These are phyloP conservation scores for Quaeritorhiza haematococci DNA, from an alignment of 371 early-diverging fungal genomes.

Conservation along the genomic window DNA sequence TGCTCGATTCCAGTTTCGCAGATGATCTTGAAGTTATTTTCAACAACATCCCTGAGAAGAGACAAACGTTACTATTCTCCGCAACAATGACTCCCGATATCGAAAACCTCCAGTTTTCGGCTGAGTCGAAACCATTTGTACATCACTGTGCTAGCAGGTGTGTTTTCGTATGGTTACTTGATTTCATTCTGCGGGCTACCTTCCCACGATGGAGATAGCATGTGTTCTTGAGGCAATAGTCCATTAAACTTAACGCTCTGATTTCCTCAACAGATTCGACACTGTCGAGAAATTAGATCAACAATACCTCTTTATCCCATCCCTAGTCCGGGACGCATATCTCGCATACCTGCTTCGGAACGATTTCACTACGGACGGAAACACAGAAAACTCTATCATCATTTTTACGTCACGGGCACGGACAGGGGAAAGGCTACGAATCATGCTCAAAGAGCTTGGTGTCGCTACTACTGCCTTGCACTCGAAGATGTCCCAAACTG, in stretches of 20 bases:
- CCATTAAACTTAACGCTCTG: not conserved
- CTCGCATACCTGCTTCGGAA: conserved; percentile 72
- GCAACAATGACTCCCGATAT: conserved; percentile 94
- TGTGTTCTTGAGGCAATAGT: not conserved
- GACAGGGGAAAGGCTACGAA: conserved; percentile 74
- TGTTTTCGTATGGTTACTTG: not conserved
- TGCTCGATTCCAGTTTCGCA: conserved; percentile 80
- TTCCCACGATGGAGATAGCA: no score
- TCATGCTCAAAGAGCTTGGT: conserved; percentile 83
- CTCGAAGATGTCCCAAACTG: conserved; percentile 87
- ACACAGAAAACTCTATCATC: conserved; percentile 73
- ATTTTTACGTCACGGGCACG: conserved; percentile 84
- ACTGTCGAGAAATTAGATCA: conserved; percentile 88
- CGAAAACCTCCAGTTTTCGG: conserved; percentile 27
- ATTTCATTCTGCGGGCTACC: not conserved
- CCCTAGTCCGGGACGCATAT: conserved; percentile 86
- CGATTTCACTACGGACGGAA: no score
- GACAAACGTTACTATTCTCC: conserved; percentile 90
- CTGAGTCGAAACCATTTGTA: conserved; percentile 65
- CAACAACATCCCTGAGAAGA: conserved; percentile 64
- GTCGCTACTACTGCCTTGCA: conserved; percentile 87
- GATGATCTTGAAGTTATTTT: conserved; percentile 80
- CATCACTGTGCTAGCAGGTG: conserved; percentile 66
- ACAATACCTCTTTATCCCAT: conserved; percentile 87
- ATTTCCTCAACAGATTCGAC: conserved; percentile 38